phyloP scores from a whole-genome alignment of 768 basidiomycete genomes.

The Chalciporus piperatus region DNA sequence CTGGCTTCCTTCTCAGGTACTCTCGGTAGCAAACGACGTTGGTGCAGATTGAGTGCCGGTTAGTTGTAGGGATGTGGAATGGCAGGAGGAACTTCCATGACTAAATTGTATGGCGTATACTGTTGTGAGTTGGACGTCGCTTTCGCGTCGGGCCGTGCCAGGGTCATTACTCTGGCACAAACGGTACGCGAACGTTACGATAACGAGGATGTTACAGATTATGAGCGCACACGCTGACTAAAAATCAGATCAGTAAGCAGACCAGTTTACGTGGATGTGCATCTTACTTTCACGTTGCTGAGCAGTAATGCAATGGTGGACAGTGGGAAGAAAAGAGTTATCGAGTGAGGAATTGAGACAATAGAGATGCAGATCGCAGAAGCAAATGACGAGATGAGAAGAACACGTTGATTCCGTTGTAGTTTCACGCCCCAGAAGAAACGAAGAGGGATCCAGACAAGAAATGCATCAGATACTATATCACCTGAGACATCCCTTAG shows the following conservation, averaged over 20 bases:
- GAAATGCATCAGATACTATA: constrained; percentile 12
- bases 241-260: not conserved
- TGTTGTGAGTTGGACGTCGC: constrained; percentile 14
- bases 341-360: constrained; percentile 10
- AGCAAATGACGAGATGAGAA: constrained; percentile 20
- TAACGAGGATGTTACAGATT: constrained; percentile 21
- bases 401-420: constrained; percentile 7
- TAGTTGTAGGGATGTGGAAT: not conserved
- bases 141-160: not conserved
- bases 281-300: constrained; percentile 19
- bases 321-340: constrained; percentile 8
- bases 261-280: not conserved
- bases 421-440: constrained; percentile 16
- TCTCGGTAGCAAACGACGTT: not conserved
- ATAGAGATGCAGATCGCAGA: constrained; percentile 21
- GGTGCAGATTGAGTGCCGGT: not conserved
- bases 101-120: constrained; percentile 5
- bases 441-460: constrained; percentile 14
- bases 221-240: constrained; percentile 22
- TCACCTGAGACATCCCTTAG: constrained; percentile 14
- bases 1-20: not conserved
- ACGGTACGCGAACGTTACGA: constrained; percentile 14
- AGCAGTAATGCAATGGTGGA: constrained; percentile 5
- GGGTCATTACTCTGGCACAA: constrained; percentile 5
- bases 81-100: not conserved